Base-by-base conservation (phyloP, 192 early-diverging fungal species). In the Coemansia sp. region DNA sequence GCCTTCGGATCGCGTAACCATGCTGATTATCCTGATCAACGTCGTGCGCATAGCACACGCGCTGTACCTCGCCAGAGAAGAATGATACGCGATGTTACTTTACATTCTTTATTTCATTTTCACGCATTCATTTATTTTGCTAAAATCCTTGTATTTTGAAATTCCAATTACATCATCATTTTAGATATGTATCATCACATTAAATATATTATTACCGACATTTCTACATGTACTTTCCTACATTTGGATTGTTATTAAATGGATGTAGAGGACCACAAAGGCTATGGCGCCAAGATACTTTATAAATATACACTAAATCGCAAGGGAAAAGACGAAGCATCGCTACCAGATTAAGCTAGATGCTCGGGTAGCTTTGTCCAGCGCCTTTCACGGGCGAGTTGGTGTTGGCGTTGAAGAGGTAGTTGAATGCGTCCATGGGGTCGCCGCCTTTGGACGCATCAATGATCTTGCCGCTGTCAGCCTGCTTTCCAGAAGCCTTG, bases 11-110 rank as follows among this genome's bases (percentile, higher is more conserved):
- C 65, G 79, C 11, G 65, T 77, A 16, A 61, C 62, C 5, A 72
- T 82, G 64, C 33, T 82, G 6, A 20, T 70, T 3, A 68, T 66
- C 9, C 46, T 82, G 15, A 64, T 82, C 23, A 82, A 82, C 35
- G 55, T 72, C 4, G 45, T 81, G 30, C 68, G 78, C 10, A 62
- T 81, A 35, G 52, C 67, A 5, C 43, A 45, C 0, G 39, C 64
- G 5, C 62, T 71, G 41, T 71, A 71, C 16, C 20, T 53, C 2
- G 51, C 51, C 51, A 53, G 51, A 53, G 16, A 10, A 41, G 12
- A 41, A 14, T 41, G 39, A 41, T 30, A 30, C 30, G 30, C 1
- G 30, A 1, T 3, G 3, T 3, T 30, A 30, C 30, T 30, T 30
- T 30, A 30, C 30, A 30, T 30, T 30, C 1, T 30, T 30, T 30